Percentiles rank a stretch among this genome's conserved stretches.
These are phyloP conservation scores for Bimuria novae-zelandiae DNA, from an alignment of 2,329 filamentous ascomycete species.

Conservation along the genomic window DNA sequence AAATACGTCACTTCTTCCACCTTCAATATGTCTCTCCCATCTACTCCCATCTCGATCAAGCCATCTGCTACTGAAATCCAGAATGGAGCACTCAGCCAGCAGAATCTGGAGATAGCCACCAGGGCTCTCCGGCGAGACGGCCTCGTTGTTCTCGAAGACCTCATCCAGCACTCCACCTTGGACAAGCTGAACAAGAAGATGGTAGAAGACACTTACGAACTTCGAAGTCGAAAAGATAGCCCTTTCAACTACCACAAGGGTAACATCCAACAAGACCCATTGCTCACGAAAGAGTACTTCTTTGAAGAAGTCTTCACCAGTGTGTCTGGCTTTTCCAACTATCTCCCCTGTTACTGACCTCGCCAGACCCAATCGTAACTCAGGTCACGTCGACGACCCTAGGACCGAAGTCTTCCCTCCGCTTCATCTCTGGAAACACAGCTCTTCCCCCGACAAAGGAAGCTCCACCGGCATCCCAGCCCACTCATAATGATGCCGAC, in stretches of 20 bases:
- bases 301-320: constrained; percentile 57
- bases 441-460: constrained; percentile 52
- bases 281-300: constrained; percentile 51
- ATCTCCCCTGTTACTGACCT: neutral
- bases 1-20: neutral
- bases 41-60: constrained; percentile 39
- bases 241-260: constrained; percentile 67
- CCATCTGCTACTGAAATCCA: constrained; percentile 52
- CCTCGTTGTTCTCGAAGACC: constrained; percentile 39
- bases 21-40: constrained; percentile 26
- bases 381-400: constrained; percentile 59
- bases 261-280: constrained; percentile 66
- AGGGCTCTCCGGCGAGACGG: constrained; percentile 38
- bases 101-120: constrained; percentile 58
- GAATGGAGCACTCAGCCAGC: constrained; percentile 46
- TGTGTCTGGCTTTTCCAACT: constrained; percentile 33
- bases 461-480: constrained; percentile 38
- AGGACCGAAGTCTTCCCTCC: constrained; percentile 35
- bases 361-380: constrained; percentile 57
- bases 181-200: constrained; percentile 63
- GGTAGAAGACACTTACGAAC: constrained; percentile 59
- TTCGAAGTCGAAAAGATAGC: constrained; percentile 58
- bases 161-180: constrained; percentile 53
- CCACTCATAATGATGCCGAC: constrained; percentile 41
- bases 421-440: constrained; percentile 43